These are phyloP conservation scores for Canavalia gladiata DNA, from an alignment of 306 rosid genomes.

Conservation along the genomic window DNA sequence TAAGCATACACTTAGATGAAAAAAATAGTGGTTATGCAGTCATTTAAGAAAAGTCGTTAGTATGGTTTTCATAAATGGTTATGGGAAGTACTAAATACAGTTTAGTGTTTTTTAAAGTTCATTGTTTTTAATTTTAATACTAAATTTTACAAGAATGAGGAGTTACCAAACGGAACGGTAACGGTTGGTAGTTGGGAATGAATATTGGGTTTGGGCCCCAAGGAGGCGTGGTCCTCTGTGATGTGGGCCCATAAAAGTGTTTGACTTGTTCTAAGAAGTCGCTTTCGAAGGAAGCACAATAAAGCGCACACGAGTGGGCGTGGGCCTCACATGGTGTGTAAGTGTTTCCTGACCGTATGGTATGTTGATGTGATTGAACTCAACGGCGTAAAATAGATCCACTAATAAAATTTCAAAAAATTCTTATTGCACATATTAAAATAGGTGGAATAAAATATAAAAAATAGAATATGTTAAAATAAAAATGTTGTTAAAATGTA, in stretches of 20 bases:
- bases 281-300: constrained; percentile 37
- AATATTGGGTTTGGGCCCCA: constrained; percentile 11
- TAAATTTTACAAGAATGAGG: background rate
- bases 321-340: constrained; percentile 39
- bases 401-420: background rate
- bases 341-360: constrained; percentile 56
- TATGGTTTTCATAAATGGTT: too few relatives aligned
- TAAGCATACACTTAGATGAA: too few relatives aligned
- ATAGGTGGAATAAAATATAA: too few relatives aligned
- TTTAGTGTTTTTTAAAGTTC: background rate
- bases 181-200: constrained; percentile 22
- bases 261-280: constrained; percentile 37
- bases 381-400: constrained; percentile 54
- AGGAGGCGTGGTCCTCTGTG: constrained; percentile 9
- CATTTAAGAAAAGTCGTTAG: too few relatives aligned
- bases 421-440: too few relatives aligned
- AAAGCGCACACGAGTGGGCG: constrained; percentile 48
- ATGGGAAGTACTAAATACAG: too few relatives aligned
- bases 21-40: too few relatives aligned
- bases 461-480: too few relatives aligned
- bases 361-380: constrained; percentile 41
- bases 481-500: too few relatives aligned
- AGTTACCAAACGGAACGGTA: background rate
- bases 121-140: too few relatives aligned
- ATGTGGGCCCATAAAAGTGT: constrained; percentile 48